These are phyloP conservation scores for Pseudocercospora cruenta DNA, from an alignment of 2,329 filamentous ascomycete species.

Conservation along the genomic window DNA sequence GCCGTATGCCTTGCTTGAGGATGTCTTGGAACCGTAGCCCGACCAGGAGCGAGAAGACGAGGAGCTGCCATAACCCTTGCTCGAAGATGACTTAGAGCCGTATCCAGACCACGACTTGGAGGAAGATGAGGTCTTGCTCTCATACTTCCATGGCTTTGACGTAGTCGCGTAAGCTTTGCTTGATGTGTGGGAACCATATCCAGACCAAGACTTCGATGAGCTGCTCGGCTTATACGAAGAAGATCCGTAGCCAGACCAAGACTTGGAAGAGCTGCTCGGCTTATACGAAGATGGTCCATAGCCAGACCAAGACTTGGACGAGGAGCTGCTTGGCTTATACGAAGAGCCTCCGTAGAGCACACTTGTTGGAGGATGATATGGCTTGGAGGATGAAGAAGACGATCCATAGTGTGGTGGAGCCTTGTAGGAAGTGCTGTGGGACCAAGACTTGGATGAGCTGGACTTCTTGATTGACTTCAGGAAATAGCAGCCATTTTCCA, in stretches of 20 bases:
- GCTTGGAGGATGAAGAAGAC: not conserved
- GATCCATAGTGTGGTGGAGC: not conserved
- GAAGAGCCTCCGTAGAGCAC: not conserved
- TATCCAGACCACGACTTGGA: conserved; percentile 2
- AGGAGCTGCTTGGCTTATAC: not conserved
- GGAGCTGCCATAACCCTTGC: not conserved
- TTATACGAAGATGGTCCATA: not conserved
- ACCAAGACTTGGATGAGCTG: not conserved
- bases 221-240: not conserved
- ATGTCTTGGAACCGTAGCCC: not conserved
- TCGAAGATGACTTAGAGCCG: not conserved
- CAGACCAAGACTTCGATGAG: not conserved
- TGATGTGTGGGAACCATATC: not conserved
- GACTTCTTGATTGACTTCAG: not conserved
- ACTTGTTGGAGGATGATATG: conserved; percentile 1
- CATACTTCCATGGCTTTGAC: not conserved
- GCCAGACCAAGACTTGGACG: not conserved
- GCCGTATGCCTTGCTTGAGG: not conserved
- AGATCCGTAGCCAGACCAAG: not conserved
- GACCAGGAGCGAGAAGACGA: not conserved
- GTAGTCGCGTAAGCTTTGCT: not conserved
- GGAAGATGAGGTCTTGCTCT: not conserved
- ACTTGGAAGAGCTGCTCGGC: not conserved
- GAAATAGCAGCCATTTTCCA: conserved; percentile 7
- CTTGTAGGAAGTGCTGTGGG: not conserved